These are phyloP conservation scores for Pythium folliculosum DNA, from an alignment of 352 stramenopile species.

Conservation along the genomic window DNA sequence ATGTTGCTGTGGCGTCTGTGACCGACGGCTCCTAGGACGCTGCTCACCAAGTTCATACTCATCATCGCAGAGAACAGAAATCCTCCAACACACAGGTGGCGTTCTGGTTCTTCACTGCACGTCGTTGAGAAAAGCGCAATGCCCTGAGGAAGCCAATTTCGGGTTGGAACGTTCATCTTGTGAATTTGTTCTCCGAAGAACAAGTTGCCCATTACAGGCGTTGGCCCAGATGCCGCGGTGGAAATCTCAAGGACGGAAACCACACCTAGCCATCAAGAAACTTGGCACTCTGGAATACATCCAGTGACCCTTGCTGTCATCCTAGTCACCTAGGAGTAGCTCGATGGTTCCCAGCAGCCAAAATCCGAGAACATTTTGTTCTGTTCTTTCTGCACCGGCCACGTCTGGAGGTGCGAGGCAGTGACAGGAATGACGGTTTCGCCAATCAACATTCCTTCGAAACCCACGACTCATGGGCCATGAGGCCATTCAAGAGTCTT, in stretches of 20 bases:
- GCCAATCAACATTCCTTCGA: not conserved
- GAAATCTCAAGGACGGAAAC: conserved; percentile 13
- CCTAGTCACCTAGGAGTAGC: not conserved
- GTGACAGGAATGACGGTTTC: conserved; percentile 1
- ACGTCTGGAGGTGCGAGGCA: not conserved
- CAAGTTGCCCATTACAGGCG: not conserved
- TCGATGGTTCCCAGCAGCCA: conserved; percentile 4
- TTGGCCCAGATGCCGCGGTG: not conserved
- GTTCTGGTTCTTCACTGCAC: not conserved
- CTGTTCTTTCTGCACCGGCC: not conserved
- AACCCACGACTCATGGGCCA: too few relatives aligned
- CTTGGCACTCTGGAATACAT: not conserved
- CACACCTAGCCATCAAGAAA: conserved; percentile 10
- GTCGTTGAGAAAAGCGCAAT: not conserved
- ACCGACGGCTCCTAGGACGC: not conserved
- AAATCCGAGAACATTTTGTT: conserved; percentile 9
- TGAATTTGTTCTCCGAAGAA: not conserved
- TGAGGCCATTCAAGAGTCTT: not conserved
- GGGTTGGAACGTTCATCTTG: not conserved
- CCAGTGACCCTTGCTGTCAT: not conserved
- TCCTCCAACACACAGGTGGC: not conserved
- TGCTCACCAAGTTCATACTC: not conserved
- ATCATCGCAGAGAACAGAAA: conserved; percentile 1
- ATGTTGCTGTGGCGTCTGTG: not conserved
- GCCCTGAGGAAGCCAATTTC: not conserved